Percentiles rank a stretch among this genome's conserved stretches.
phyloP scores from a whole-genome alignment of 495 filamentous ascomycete genomes.

The Aspergillus diversus region DNA sequence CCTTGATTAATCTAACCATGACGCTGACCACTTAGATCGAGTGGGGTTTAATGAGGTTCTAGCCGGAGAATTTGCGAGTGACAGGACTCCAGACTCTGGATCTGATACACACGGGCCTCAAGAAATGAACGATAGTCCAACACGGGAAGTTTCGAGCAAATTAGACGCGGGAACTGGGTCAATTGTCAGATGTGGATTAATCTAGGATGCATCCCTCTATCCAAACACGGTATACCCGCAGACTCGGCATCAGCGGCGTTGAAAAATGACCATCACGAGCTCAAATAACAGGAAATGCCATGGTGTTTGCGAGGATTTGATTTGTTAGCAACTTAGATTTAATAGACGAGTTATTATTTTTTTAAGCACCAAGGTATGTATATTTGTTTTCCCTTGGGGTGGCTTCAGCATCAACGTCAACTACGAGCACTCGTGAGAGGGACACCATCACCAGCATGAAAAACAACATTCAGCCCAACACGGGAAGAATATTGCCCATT shows the following conservation, averaged over 20 bases:
- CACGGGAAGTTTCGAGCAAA: slow-evolving; percentile 28
- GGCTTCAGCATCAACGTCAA: background rate
- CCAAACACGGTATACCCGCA: slow-evolving; percentile 14
- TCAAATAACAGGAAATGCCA: background rate
- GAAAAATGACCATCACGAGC: background rate
- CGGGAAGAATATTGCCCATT: too few species aligned
- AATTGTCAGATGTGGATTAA: slow-evolving; percentile 5
- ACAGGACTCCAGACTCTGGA: slow-evolving; percentile 1
- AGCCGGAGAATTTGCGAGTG: slow-evolving; percentile 8
- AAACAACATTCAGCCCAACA: background rate
- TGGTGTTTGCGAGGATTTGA: background rate
- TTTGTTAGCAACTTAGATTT: background rate
- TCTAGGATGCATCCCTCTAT: background rate
- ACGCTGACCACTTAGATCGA: slow-evolving; percentile 12
- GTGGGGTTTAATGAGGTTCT: slow-evolving; percentile 16
- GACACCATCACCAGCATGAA: background rate
- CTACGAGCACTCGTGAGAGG: too few species aligned
- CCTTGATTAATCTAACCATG: background rate
- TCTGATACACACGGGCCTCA: slow-evolving; percentile 14
- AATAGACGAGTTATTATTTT: background rate
- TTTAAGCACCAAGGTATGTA: background rate
- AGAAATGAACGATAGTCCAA: slow-evolving; percentile 8
- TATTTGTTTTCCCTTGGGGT: background rate
- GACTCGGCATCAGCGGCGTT: slow-evolving; percentile 15
- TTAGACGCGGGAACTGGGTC: slow-evolving; percentile 17